Conservation (phyloP, 1,139 yeast species). For the Yamadazyma sp. region DNA sequence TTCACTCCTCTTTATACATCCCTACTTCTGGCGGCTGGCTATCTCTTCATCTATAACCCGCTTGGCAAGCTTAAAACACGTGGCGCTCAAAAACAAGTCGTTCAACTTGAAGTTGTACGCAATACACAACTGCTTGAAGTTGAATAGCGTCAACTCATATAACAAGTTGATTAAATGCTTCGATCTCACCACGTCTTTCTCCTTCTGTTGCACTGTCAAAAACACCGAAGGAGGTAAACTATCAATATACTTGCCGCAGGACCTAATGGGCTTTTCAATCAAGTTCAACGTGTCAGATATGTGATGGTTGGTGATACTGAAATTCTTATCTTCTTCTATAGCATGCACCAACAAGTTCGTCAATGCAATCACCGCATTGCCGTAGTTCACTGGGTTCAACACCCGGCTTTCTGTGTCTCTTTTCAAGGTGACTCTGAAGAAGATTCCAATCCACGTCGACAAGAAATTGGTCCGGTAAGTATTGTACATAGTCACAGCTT, state of each 20-base stretch:
- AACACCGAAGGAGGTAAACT: slow-evolving; percentile 46
- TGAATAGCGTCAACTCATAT: slow-evolving; percentile 62
- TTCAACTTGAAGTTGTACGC: slow-evolving; percentile 61
- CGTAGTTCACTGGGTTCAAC: slow-evolving; percentile 56
- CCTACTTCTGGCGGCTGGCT: slow-evolving; percentile 36
- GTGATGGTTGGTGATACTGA: slow-evolving; percentile 49
- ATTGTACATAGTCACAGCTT: slow-evolving; percentile 8
- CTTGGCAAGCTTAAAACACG: slow-evolving; percentile 65
- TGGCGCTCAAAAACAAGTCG: slow-evolving; percentile 60
- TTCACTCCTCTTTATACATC: too few relatives aligned
- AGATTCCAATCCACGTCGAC: slow-evolving; percentile 39
- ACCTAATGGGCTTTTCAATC: slow-evolving; percentile 57
- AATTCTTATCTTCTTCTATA: slow-evolving; percentile 60
- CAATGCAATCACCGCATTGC: slow-evolving; percentile 64
- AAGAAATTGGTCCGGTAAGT: slow-evolving; percentile 20
- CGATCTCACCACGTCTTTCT: slow-evolving; percentile 19
- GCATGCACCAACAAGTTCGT: slow-evolving; percentile 61
- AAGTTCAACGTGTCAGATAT: slow-evolving; percentile 59
- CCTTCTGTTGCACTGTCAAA: slow-evolving; percentile 31
- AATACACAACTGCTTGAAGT: slow-evolving; percentile 63
- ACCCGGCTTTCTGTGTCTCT: slow-evolving; percentile 62
- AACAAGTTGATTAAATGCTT: slow-evolving; percentile 50
- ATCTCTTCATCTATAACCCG: slow-evolving; percentile 71
- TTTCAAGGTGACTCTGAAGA: slow-evolving; percentile 47
- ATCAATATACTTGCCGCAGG: slow-evolving; percentile 39